Conservation (phyloP, 192 early-diverging fungal species). For the Coemansia sp. region DNA sequence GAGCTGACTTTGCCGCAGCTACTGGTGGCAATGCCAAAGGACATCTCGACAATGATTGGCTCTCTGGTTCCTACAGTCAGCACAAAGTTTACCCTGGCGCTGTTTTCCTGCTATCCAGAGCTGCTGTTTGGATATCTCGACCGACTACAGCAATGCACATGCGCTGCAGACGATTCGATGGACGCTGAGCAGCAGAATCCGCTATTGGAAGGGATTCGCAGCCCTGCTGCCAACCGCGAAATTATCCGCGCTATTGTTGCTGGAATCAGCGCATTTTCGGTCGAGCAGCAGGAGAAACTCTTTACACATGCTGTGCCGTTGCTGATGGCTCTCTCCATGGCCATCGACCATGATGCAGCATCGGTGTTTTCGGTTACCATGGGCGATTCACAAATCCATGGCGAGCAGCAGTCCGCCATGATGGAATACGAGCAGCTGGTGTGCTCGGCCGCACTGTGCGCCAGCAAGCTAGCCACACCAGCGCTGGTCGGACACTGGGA, state of each 20-base stretch:
- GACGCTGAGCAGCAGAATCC: not conserved
- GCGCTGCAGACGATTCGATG: not conserved
- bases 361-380: constrained; percentile 11
- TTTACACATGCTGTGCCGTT: constrained; percentile 8
- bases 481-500: constrained; percentile 23
- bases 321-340: constrained; percentile 18
- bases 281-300: constrained; percentile 22
- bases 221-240: constrained; percentile 16
- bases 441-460: constrained; percentile 11
- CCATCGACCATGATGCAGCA: constrained; percentile 23
- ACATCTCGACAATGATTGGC: constrained; percentile 4
- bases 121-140: constrained; percentile 11
- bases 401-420: not conserved
- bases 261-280: constrained; percentile 16
- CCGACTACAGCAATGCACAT: not conserved
- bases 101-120: constrained; percentile 9
- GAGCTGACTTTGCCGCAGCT: constrained; percentile 6
- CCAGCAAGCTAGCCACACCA: constrained; percentile 9
- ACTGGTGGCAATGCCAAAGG: not conserved
- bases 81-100: constrained; percentile 14
- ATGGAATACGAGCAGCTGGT: constrained; percentile 20
- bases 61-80: constrained; percentile 9
- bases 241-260: constrained; percentile 14
- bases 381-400: not conserved
- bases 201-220: constrained; percentile 14